These are phyloP conservation scores for Myxozyma kluyveri DNA, from an alignment of 805 yeast genomes.

Conservation along the genomic window DNA sequence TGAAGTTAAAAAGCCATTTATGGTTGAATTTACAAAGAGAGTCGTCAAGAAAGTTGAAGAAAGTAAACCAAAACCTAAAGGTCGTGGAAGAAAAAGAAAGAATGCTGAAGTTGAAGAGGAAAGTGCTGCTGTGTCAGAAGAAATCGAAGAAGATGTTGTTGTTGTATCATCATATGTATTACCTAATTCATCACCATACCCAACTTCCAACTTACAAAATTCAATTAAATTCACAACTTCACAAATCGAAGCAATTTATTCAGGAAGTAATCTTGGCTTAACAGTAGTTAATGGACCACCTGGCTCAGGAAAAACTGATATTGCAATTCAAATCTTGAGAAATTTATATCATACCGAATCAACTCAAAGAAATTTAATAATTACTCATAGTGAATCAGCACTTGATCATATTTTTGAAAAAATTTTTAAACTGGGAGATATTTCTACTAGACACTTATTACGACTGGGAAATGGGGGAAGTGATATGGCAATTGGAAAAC, in stretches of 20 bases:
- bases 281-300: conserved; percentile 74
- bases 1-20: conserved; percentile 19
- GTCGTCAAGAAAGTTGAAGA: background rate
- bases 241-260: conserved; percentile 36
- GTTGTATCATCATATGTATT: conserved; percentile 20
- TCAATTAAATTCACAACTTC: conserved; percentile 27
- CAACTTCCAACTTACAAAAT: conserved; percentile 19
- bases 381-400: conserved; percentile 35
- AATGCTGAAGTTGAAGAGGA: conserved; percentile 1
- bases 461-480: conserved; percentile 32
- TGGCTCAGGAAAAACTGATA: conserved; percentile 61
- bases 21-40: conserved; percentile 5
- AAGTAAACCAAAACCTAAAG: conserved; percentile 1
- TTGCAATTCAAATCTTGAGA: conserved; percentile 34
- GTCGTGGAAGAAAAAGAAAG: conserved; percentile 7
- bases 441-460: conserved; percentile 33
- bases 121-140: background rate
- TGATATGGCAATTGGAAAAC: conserved; percentile 28
- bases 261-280: conserved; percentile 46
- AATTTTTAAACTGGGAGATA: conserved; percentile 33
- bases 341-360: conserved; percentile 32
- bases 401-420: conserved; percentile 33
- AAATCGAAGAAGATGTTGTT: conserved; percentile 7
- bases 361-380: conserved; percentile 35
- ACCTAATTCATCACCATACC: conserved; percentile 28